Conservation (phyloP, 169 alveolate species). For the Plasmodium gallinaceum region DNA sequence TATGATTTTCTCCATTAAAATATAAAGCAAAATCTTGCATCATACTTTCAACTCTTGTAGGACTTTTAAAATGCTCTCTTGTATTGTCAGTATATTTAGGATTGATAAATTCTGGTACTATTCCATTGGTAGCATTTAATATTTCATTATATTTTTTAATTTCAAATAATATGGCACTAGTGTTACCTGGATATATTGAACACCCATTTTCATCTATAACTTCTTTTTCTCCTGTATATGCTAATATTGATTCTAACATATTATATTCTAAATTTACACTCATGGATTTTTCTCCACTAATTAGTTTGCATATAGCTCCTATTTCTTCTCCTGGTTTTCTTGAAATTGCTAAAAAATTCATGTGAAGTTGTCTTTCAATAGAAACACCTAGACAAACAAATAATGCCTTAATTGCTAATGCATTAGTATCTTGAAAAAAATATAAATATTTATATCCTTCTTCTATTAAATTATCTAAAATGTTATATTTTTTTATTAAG, state of each 20-base stretch:
- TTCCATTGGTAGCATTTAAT: slow-evolving; percentile 90
- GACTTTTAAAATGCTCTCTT: slow-evolving; percentile 88
- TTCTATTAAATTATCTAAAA: slow-evolving; percentile 84
- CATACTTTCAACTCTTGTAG: slow-evolving; percentile 94
- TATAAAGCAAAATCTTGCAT: slow-evolving; percentile 92
- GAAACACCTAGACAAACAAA: slow-evolving; percentile 91
- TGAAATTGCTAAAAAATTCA: slow-evolving; percentile 90
- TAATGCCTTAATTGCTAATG: slow-evolving; percentile 89
- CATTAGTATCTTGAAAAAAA: slow-evolving; percentile 93
- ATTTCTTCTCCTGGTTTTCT: slow-evolving; percentile 94
- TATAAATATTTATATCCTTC: slow-evolving; percentile 90
- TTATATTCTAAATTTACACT: slow-evolving; percentile 92
- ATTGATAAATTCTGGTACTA: slow-evolving; percentile 94
- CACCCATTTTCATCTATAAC: slow-evolving; percentile 87
- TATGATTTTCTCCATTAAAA: not conserved
- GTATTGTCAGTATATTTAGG: slow-evolving; percentile 94
- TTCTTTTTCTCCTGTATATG: slow-evolving; percentile 84
- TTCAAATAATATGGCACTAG: slow-evolving; percentile 87
- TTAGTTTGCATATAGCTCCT: slow-evolving; percentile 89
- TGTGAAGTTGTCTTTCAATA: slow-evolving; percentile 83
- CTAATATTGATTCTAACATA: slow-evolving; percentile 88
- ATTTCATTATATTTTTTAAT: slow-evolving; percentile 85
- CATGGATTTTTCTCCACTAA: slow-evolving; percentile 78
- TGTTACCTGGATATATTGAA: slow-evolving; percentile 92
- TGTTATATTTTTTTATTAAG: slow-evolving; percentile 85